Conservation (phyloP, 2,329 filamentous ascomycete species). For the Trichoderma polysporum region DNA sequence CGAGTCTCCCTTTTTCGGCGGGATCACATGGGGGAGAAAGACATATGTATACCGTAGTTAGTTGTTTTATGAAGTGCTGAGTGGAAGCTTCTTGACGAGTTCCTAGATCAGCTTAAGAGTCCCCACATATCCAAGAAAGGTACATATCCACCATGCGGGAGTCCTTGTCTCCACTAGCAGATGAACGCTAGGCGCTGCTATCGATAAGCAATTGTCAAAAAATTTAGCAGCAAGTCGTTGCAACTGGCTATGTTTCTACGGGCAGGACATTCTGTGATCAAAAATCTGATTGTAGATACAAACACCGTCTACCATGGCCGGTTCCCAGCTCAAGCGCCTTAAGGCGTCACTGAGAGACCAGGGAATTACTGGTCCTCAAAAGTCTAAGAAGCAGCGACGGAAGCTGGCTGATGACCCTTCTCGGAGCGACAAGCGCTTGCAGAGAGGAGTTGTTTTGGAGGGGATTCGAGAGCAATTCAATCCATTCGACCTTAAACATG, state of each 20-base stretch:
- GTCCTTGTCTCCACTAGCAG: neutral
- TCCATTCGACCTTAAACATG: conserved; percentile 90
- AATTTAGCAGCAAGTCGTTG: conserved; percentile 9
- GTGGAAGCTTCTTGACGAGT: conserved; percentile 5
- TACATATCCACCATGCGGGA: neutral
- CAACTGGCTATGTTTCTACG: neutral
- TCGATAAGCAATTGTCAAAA: conserved; percentile 20
- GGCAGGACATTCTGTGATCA: neutral
- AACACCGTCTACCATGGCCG: conserved; percentile 64
- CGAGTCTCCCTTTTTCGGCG: conserved; percentile 21
- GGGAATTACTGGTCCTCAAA: conserved; percentile 84
- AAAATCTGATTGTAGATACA: neutral
- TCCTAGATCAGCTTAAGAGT: neutral
- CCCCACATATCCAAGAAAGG: neutral
- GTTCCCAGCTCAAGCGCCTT: conserved; percentile 93
- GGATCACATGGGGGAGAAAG: neutral
- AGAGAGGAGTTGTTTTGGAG: conserved; percentile 74
- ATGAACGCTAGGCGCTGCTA: conserved; percentile 4
- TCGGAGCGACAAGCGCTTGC: conserved; percentile 69
- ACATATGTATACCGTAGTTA: neutral
- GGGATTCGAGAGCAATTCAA: conserved; percentile 96
- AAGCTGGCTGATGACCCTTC: conserved; percentile 64
- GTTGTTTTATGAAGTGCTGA: neutral
- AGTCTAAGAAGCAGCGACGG: conserved; percentile 93
- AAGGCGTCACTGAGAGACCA: conserved; percentile 88